Evolutionary conservation across 345 rosid species (phyloP), one percentile per base, ranked within the genome.

Genomic region (Arabidopsis suecica): DNA sequence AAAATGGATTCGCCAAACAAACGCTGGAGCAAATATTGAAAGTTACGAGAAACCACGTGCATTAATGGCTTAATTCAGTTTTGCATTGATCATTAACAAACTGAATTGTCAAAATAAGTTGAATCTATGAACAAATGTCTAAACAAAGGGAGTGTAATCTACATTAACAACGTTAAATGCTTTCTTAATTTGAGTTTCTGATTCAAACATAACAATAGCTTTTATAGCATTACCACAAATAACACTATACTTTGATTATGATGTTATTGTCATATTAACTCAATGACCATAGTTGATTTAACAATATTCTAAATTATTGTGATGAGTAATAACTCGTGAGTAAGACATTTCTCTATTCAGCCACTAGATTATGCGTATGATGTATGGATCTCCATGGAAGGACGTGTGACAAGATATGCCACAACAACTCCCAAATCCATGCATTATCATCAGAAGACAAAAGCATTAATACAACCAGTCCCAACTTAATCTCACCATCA

Each of bases 341-440:
- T 60, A 75, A 48, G 68, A 58, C 61, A 67, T 28, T 38, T 59
- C 14, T 18, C 14, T 18, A 67, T 38, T 48, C 53, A 67, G 55
- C 55, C 47, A 67, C 73, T 49, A 67, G 41, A 68, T 44, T 42
- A 61, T 68, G 36, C 47, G 68, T 54, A 40, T 44, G 30, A 75
- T 68, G 69, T 51, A 68, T 75, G 79, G 79, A 75, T 68, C 45
- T 75, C 56, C 48, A 60, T 60, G 3, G 63, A 51, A 61, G 64
- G 49, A 75, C 79, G 79, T 75, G 79, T 61, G 79, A 68, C 41
- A 61, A 68, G 48, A 75, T 75, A 53, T 51, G 57, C 69, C 79
- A 75, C 64, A 75, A 32, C 74, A 51, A 51, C 69, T 51, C 61
- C 16, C 63, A 68, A 60, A 60, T 61, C 18, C 49, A 68, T 68